Evolutionary conservation across 768 basidiomycete genomes (phyloP), one percentile per base, ranked within the genome.

Genomic region (Erythrobasidium yunnanense): DNA sequence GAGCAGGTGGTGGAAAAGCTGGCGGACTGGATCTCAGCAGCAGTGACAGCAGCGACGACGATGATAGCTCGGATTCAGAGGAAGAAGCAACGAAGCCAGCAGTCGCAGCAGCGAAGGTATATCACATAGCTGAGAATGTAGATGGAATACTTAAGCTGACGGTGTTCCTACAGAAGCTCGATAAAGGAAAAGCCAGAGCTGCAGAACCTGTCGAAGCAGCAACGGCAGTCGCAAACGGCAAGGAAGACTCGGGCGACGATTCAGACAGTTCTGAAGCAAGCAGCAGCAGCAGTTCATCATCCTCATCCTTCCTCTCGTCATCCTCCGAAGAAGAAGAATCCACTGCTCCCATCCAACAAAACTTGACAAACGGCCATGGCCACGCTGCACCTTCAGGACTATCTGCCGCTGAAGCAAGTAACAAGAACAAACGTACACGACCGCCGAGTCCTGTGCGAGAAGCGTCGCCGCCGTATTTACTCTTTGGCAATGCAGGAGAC

Each of bases 321-420:
- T 63, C 60, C 13, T 55, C 54, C 8, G 54, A 55, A 8, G 54
- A 55, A 29, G 60, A 63, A 15, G 60, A 63, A 47, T 46, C 32
- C 33, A 49, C 30, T 20, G 38, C 23, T 42, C 35, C 22, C 2
- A 45, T 23, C 8, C 56, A 38, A n/a, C 15, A 33, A 20, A 18
- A 29, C 15, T 7, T 15, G 15, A 3, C 20, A 27, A 20, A 25
- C 35, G 18, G 56, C 6, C 33, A 46, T 17, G 34, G 32, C n/a
- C 18, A 22, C n/a, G 18, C 18, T 3, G 23, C 11, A 22, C 4
- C 8, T 33, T 3, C 4, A 35, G 33, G n/a, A 42, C 23, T 15
- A 22, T 7, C 55, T 35, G n/a, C 3, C 23, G 38, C 35, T 27
- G 11, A 7, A 46, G 7, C 38, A 4, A 42, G 27, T n/a, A n/a